Evolutionary conservation across 345 rosid species (phyloP).

Genomic region (Citrus australasica): DNA sequence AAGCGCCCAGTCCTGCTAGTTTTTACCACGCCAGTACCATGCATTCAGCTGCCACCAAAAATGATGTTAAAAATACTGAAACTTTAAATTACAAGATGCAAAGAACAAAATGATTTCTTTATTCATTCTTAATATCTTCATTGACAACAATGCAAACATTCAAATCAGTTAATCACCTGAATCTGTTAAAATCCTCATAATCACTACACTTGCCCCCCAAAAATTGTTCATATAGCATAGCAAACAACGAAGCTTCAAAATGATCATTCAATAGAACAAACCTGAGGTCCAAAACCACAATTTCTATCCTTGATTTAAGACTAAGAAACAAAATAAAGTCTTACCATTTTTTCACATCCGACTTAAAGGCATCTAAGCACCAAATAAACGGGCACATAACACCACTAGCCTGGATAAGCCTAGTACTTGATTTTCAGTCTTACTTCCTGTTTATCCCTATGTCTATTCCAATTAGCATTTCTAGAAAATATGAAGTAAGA

Average conservation of each 20-base stretch:
- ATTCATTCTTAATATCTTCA: not conserved
- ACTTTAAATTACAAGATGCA: not conserved
- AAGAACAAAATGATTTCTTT: not conserved
- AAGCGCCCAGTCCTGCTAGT: slow-evolving; percentile 14
- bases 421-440: not conserved
- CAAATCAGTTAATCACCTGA: not conserved
- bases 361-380: not conserved
- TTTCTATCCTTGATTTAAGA: not conserved
- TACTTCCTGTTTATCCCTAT: not conserved
- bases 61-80: not conserved
- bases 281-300: not conserved
- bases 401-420: not conserved
- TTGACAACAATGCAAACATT: not conserved
- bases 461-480: not conserved
- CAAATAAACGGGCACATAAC: not conserved
- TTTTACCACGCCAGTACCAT: slow-evolving; percentile 13
- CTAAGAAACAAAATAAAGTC: not conserved
- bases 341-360: not conserved
- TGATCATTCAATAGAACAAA: not conserved
- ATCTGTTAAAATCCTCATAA: not conserved
- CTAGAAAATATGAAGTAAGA: not conserved
- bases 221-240: not conserved
- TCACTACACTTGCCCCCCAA: not conserved
- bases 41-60: slow-evolving; percentile 28
- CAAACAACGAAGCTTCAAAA: not conserved